A percentile compares a stretch with the other conserved stretches of the same genome.
Evolutionary conservation across 179 eudicot species (phyloP).

Genomic region (Beta lomatogona): DNA sequence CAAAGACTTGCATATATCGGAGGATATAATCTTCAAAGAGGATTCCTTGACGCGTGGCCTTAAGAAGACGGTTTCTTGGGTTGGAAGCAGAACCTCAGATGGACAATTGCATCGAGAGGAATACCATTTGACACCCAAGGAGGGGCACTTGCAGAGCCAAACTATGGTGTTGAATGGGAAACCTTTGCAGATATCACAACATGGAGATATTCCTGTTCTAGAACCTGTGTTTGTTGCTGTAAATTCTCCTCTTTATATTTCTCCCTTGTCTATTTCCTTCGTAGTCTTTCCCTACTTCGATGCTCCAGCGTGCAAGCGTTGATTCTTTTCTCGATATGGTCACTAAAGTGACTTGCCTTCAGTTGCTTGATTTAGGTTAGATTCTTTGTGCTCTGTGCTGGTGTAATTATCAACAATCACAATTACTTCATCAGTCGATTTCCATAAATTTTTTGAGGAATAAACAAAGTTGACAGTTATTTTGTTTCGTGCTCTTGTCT

Average conservation of each 20-base stretch:
- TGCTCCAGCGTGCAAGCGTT: constrained; percentile 62
- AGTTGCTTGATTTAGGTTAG: constrained; percentile 7
- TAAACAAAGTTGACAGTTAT: neutral
- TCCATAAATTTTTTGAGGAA: neutral
- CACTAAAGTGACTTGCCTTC: constrained; percentile 12
- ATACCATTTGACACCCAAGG: constrained; percentile 71
- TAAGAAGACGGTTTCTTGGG: constrained; percentile 62
- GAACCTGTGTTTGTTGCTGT: constrained; percentile 45
- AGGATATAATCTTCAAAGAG: constrained; percentile 17
- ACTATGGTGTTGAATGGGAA: constrained; percentile 70
- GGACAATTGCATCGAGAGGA: constrained; percentile 60
- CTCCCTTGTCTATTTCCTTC: constrained; percentile 81
- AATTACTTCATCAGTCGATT: neutral
- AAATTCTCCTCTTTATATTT: constrained; percentile 49
- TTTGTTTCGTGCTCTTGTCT: neutral
- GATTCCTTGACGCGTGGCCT: constrained; percentile 42
- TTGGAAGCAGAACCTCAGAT: constrained; percentile 75
- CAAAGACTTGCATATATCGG: constrained; percentile 19
- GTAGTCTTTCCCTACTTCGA: constrained; percentile 66
- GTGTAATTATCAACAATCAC: constrained; percentile 3
- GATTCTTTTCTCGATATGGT: constrained; percentile 19
- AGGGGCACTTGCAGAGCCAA: constrained; percentile 60
- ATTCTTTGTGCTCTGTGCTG: neutral
- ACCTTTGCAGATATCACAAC: constrained; percentile 46
- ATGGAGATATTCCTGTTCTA: constrained; percentile 67